Conservation (phyloP, 2,329 filamentous ascomycete genomes). For the Seiridium cupressi region DNA sequence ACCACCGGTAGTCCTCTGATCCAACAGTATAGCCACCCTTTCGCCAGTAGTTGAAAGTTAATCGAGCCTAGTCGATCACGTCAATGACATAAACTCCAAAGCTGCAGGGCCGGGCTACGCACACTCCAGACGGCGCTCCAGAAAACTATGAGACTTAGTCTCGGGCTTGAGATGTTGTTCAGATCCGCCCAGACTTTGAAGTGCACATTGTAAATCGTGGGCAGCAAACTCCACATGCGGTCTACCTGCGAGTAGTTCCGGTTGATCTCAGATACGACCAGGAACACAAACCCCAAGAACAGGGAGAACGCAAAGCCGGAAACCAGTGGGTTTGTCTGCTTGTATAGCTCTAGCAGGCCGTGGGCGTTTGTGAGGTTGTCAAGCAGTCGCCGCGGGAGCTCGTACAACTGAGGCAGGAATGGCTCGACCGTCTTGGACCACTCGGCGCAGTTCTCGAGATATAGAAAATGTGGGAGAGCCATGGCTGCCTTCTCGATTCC, state of each 20-base stretch:
- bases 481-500: constrained; percentile 35
- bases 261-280: constrained; percentile 80
- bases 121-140: constrained; percentile 80
- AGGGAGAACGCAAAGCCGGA: constrained; percentile 71
- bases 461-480: constrained; percentile 70
- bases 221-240: constrained; percentile 85
- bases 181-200: constrained; percentile 80
- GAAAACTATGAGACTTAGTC: constrained; percentile 70
- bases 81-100: background rate
- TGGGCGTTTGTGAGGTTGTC: constrained; percentile 59
- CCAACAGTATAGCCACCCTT: constrained; percentile 88
- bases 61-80: constrained; percentile 52
- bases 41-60: constrained; percentile 97
- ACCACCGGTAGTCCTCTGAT: constrained; percentile 93
- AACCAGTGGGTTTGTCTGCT: constrained; percentile 82
- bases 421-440: constrained; percentile 73
- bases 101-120: constrained; percentile 29
- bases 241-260: constrained; percentile 97
- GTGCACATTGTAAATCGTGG: constrained; percentile 82
- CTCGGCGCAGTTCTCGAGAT: constrained; percentile 72
- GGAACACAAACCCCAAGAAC: constrained; percentile 67
- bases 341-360: constrained; percentile 69
- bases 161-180: constrained; percentile 65
- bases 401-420: constrained; percentile 67
- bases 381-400: constrained; percentile 65